Base-by-base conservation (phyloP, 1,284 basidiomycete genomes). In the Cryptococcus sp. region DNA sequence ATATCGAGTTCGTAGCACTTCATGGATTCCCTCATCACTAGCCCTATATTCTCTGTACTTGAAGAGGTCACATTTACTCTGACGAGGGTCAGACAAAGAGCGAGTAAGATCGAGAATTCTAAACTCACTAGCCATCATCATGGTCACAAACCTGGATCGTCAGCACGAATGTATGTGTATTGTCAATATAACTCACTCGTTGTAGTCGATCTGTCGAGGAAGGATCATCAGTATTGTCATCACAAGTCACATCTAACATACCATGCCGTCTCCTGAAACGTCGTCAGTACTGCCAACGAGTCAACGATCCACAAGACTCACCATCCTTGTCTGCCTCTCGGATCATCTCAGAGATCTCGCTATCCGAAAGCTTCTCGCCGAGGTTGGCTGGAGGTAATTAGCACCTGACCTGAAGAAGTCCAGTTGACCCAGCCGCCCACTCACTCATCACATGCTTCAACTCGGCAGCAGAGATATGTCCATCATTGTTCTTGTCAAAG, bases 331-430 rank as follows among this genome's bases (percentile, higher is more conserved):
- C 95, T 53, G 95, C 95, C 79, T 98, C 95, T 57, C 92, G 85
- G 76, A 98, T 98, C 95, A 98, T 98, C 80, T 96, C 92, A 66
- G 94, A 89, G 59, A 98, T 90, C 79, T 98, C 95, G 38, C 79
- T 84, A 69, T 97, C 92, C 14, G 90, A 86, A 56, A 98, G 81
- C 78, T 93, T 94, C 81, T 98, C 94, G 61, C 89, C 90, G 85
- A 80, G 71, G 72, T 79, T 79, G 67, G 77, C 76, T 77, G 50
- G 8, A 46, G 44, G 10, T 11, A 30, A 32, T 53, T 50, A 57
- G 45, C 37, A 14, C 33, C 11, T 32, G 4, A 45, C 3, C 44
- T 4, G 30, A 43, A 4, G 23, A 37, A 46, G 42, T 46, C 10
- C 8, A 42, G 11, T 41, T 30, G 31, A 6, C 38, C 50, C 13